Conservation (phyloP, 345 rosid species). For the Raphanus raphanistrum region DNA sequence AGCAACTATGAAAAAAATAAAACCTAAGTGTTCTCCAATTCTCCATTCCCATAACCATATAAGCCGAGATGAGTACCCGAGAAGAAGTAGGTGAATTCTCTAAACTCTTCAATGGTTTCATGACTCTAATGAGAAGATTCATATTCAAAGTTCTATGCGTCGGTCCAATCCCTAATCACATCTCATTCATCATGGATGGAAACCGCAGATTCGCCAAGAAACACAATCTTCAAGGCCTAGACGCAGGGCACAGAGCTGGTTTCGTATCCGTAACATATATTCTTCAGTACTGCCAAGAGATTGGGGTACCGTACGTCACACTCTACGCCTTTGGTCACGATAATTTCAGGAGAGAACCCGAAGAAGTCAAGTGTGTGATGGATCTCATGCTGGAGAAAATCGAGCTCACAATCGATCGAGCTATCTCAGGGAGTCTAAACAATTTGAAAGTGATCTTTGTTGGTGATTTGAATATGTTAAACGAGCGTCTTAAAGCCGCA, state of each 20-base stretch:
- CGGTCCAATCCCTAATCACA: conserved; percentile 39
- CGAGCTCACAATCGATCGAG: conserved; percentile 15
- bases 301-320: conserved; percentile 59
- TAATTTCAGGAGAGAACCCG: conserved; percentile 69
- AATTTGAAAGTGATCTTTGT: conserved; percentile 51
- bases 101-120: conserved; percentile 11
- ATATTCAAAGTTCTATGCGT: conserved; percentile 27
- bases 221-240: conserved; percentile 26
- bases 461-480: conserved; percentile 45
- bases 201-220: conserved; percentile 39
- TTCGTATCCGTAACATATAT: conserved; percentile 51
- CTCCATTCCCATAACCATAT: background rate
- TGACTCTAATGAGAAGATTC: conserved; percentile 28
- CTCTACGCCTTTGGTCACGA: conserved; percentile 76
- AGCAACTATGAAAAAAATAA: background rate
- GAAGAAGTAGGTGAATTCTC: conserved; percentile 26
- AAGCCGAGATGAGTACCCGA: conserved; percentile 4
- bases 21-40: background rate
- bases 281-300: conserved; percentile 61
- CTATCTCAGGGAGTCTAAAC: conserved; percentile 38
- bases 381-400: conserved; percentile 41
- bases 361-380: conserved; percentile 69
- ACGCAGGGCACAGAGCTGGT: conserved; percentile 56
- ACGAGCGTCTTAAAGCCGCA: conserved; percentile 45
- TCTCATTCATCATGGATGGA: conserved; percentile 43